Conservation (phyloP, 768 basidiomycete genomes). For the Mycena maculata region DNA sequence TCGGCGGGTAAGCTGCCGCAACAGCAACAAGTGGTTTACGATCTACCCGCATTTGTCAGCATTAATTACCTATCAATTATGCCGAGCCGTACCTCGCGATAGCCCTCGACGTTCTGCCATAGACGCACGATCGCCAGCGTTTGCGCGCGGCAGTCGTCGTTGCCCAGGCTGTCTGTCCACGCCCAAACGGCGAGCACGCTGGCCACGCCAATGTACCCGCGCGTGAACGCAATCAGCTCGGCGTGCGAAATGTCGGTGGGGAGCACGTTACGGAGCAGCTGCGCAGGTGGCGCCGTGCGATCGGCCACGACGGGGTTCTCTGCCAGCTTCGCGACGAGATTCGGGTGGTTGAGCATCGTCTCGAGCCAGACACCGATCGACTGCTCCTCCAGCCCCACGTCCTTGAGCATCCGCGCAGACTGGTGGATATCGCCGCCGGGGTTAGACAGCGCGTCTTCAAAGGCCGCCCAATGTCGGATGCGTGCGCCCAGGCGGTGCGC, state of each 20-base stretch:
- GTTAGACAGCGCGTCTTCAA: conserved; percentile 72
- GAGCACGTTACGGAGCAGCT: conserved; percentile 49
- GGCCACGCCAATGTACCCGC: conserved; percentile 75
- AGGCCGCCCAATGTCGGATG: conserved; percentile 67
- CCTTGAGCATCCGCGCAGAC: conserved; percentile 65
- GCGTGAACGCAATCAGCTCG: conserved; percentile 72
- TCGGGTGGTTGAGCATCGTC: conserved; percentile 70
- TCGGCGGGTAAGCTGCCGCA: conserved; percentile 79
- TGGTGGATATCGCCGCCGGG: conserved; percentile 60
- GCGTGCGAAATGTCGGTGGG: conserved; percentile 52
- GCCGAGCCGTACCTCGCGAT: conserved; percentile 67
- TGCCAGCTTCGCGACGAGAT: conserved; percentile 59
- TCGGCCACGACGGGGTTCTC: conserved; percentile 52
- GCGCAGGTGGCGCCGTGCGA: conserved; percentile 50
- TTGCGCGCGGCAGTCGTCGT: conserved; percentile 71
- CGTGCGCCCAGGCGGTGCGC: conserved; percentile 61
- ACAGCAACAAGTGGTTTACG: conserved; percentile 75
- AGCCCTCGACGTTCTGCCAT: conserved; percentile 78
- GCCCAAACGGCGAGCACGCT: conserved; percentile 78
- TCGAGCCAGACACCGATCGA: conserved; percentile 80
- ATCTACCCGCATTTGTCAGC: conserved; percentile 58
- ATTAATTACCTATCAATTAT: not conserved
- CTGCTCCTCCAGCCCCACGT: conserved; percentile 72
- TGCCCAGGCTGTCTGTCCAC: conserved; percentile 83
- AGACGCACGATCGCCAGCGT: conserved; percentile 69